Base-by-base conservation (phyloP, 371 early-diverging fungal genomes). In the Mucor irregularis region DNA sequence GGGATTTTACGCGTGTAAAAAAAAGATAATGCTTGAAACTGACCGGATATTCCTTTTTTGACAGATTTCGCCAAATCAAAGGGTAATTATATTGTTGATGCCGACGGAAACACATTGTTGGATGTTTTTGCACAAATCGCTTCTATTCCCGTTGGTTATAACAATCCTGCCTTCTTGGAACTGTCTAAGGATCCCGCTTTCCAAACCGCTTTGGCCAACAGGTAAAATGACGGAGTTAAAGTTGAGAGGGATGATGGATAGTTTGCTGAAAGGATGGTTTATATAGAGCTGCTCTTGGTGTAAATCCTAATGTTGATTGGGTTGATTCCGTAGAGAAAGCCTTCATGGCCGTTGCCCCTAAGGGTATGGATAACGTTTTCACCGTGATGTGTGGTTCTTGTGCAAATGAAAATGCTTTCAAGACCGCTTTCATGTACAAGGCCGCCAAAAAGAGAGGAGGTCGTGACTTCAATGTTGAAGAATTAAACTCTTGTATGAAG, bases 81-180 rank as follows among this genome's bases (percentile, higher is more conserved):
- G 16, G 90, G 90, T 60, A 90, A 89, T 61, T 90, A 87, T 61
- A 85, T 90, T 37, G 83, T 77, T 1, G 90, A 90, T 59, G 83
- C 84, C 0, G 90, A 90, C 59, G 90, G 90, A 40, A 90, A 90
- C 53, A 68, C 62, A 3, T 59, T 82, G 47, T 66, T 90, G 39
- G 90, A 90, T 52, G 62, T 90, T 39, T 89, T 81, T 73, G 85
- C 85, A 43, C 89, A 90, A 67, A 88, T 88, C 28, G 85, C 90
- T n/a, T 89, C 89, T 22, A 82, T 90, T 34, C 89, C 90, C 19
- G 57, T 90, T 25, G 90, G 90, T 3, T 90, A 90, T 73, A 90
- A 90, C 62, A 81, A 82, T 62, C 78, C 83, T 47, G 80, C 80
- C 0, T 62, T 90, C n/a, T 71, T 86, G n/a, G 68, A 78, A 11